Conservation (phyloP, 2,329 filamentous ascomycete genomes). For the Penicillium sp. region DNA sequence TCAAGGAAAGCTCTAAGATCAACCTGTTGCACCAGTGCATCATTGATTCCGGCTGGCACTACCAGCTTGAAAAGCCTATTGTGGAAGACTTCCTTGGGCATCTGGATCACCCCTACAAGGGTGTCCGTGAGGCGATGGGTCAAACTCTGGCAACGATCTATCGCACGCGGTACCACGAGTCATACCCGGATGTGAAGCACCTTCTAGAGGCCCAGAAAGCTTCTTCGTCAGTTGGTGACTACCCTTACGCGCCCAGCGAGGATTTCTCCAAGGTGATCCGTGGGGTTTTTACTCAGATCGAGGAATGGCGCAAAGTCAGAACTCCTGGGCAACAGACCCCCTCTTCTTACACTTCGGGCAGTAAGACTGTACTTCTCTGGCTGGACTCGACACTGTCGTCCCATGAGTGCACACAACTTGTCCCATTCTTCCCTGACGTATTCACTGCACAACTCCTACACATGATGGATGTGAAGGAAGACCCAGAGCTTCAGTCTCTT, state of each 20-base stretch:
- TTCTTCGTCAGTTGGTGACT: constrained; percentile 77
- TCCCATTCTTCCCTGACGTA: constrained; percentile 84
- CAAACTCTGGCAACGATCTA: constrained; percentile 85
- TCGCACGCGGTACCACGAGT: constrained; percentile 90
- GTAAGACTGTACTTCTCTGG: constrained; percentile 95
- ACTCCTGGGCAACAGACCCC: constrained; percentile 87
- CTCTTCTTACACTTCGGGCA: constrained; percentile 90
- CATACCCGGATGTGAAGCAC: constrained; percentile 75
- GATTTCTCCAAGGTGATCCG: constrained; percentile 73
- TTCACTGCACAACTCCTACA: constrained; percentile 93
- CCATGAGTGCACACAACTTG: constrained; percentile 87
- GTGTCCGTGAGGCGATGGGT: constrained; percentile 92
- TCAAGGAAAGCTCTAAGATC: constrained; percentile 98
- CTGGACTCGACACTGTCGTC: constrained; percentile 88
- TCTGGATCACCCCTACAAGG: constrained; percentile 96
- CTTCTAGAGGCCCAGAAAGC: constrained; percentile 78
- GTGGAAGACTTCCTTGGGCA: constrained; percentile 85
- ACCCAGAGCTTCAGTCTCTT: constrained; percentile 88
- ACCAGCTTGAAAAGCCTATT: constrained; percentile 85
- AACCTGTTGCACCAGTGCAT: constrained; percentile 86
- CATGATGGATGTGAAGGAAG: constrained; percentile 99
- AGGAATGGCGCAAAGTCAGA: constrained; percentile 84
- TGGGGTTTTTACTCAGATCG: constrained; percentile 75
- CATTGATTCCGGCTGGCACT: constrained; percentile 91
- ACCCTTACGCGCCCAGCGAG: constrained; percentile 76